Conservation (phyloP, 1,139 yeast genomes). For the Pichia sp. region DNA sequence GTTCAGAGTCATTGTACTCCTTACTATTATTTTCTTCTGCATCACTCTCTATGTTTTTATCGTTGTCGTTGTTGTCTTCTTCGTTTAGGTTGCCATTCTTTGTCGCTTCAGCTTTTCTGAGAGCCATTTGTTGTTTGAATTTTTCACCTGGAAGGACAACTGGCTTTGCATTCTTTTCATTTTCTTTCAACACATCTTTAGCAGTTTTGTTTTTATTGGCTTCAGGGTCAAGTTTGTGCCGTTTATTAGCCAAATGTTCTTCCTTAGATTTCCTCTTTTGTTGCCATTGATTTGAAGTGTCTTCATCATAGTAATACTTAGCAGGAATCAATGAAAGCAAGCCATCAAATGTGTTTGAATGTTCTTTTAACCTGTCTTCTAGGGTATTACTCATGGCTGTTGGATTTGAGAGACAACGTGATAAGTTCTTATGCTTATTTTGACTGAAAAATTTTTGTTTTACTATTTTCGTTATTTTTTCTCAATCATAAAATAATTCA, state of each 20-base stretch:
- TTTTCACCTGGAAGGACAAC: slow-evolving; percentile 47
- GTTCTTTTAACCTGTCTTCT: slow-evolving; percentile 77
- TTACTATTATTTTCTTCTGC: slow-evolving; percentile 13
- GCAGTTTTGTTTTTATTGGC: slow-evolving; percentile 52
- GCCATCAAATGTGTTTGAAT: slow-evolving; percentile 86
- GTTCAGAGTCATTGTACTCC: slow-evolving; percentile 11
- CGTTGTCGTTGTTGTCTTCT: slow-evolving; percentile 11
- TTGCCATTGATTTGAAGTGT: slow-evolving; percentile 74
- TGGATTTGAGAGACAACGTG: neutral
- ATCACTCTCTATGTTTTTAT: slow-evolving; percentile 14
- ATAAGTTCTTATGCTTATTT: neutral
- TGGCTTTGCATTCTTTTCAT: slow-evolving; percentile 50
- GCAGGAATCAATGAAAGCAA: slow-evolving; percentile 88
- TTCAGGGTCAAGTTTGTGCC: slow-evolving; percentile 72
- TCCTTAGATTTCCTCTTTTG: slow-evolving; percentile 68
- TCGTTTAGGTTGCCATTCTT: slow-evolving; percentile 14
- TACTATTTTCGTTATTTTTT: too few species aligned
- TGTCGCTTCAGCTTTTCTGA: slow-evolving; percentile 8
- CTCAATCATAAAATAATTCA: too few species aligned
- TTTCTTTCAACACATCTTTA: slow-evolving; percentile 54
- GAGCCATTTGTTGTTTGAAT: slow-evolving; percentile 5
- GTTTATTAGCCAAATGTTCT: slow-evolving; percentile 54
- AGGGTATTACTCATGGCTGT: slow-evolving; percentile 34
- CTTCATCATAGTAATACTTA: slow-evolving; percentile 75
- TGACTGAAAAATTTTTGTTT: neutral